Base-by-base conservation (phyloP, 1,139 yeast genomes). In the Debaryomyces sp. region DNA sequence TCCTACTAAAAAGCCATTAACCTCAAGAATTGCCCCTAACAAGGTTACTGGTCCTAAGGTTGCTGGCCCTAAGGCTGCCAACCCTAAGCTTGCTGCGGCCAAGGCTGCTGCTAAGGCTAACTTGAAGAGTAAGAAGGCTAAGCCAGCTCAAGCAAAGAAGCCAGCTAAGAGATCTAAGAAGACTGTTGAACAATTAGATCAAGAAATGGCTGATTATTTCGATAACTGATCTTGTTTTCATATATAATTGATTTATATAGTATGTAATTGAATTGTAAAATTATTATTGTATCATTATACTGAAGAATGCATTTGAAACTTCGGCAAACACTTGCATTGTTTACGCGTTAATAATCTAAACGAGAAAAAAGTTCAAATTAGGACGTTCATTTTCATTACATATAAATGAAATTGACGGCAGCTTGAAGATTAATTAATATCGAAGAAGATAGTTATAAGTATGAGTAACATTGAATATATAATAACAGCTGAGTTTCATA, bases 141-240 rank as follows among this genome's bases (percentile, higher is more conserved):
- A 64, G 58, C 56, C 60, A 52, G 58, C 58, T 23, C 55, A 70
- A 69, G 62, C 60, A 69, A 54, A 57, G 50, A 59, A 64, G 54
- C 69, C 71, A 45, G 71, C 68, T 47, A 75, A 70, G 65, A 77
- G 72, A 59, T 80, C 82, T 56, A 85, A 86, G 80, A 89, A 89
- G 75, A 82, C 94, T 43, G 82, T 92, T 53, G 98, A 89, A 67
- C 89, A 89, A 69, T 81, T 92, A 62, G 99, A 94, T 70, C 91
- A 88, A 66, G 96, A 88, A 75, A 91, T 91, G 97, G 86, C 90
- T 55, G 97, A 87, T 64, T 88, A 88, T 72, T 87, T 87, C 57
- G 81, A 73, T 50, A 53, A 53, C 42, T 50, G 47, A 38, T 17
- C 36, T 23, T 39, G 21, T 36, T 7, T 26, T 27, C 21, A 12